phyloP scores from a whole-genome alignment of 108 stramenopile species.

The Nitzschia inconspicua region DNA sequence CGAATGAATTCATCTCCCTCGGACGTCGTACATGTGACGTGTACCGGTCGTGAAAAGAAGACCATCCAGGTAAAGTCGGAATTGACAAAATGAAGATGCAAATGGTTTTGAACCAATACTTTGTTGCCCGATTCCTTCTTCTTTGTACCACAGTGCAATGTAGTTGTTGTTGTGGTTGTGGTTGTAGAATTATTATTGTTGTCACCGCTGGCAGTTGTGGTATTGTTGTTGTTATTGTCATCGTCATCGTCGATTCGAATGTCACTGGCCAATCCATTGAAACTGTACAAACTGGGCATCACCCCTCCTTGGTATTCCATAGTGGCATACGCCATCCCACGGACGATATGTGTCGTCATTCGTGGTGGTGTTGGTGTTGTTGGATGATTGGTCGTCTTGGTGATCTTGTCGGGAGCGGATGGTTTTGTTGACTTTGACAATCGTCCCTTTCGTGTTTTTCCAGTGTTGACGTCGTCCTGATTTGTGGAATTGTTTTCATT shows the following conservation, averaged over 20 bases:
- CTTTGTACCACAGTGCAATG: constrained; percentile 17
- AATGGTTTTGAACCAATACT: constrained; percentile 33
- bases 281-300: constrained; percentile 5
- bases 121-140: constrained; percentile 5
- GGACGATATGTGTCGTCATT: constrained; percentile 68
- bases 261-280: constrained; percentile 13
- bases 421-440: no score
- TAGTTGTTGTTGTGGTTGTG: no score
- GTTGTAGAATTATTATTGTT: background rate
- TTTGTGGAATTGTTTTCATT: background rate
- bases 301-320: constrained; percentile 37
- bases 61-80: constrained; percentile 84
- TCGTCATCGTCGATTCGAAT: background rate
- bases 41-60: constrained; percentile 67
- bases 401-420: no score
- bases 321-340: constrained; percentile 84
- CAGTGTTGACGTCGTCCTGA: no score
- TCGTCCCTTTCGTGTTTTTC: no score
- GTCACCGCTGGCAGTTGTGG: background rate
- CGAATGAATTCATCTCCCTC: background rate
- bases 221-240: background rate
- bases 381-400: no score
- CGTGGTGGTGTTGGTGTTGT: no score
- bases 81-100: constrained; percentile 55
- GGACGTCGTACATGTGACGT: constrained; percentile 43